phyloP scores from a whole-genome alignment of 805 yeast genomes.

The Wickerhamiella brachini region DNA sequence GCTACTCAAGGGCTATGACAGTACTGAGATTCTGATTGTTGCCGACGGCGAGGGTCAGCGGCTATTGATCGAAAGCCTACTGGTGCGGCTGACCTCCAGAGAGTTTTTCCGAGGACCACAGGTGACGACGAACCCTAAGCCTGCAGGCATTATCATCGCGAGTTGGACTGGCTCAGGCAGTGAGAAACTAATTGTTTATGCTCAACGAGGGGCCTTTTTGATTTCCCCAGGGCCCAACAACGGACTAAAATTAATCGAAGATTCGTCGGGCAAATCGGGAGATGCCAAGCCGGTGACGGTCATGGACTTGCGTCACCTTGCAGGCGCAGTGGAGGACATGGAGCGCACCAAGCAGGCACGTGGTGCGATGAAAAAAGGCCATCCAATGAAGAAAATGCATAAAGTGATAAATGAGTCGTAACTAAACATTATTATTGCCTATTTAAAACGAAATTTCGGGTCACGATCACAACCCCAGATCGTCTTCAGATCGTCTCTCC shows the following conservation, averaged over 20 bases:
- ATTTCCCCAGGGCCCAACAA: not conserved
- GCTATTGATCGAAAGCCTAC: slow-evolving; percentile 28
- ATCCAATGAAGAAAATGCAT: too few relatives aligned
- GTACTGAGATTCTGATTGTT: slow-evolving; percentile 28
- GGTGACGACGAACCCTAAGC: not conserved
- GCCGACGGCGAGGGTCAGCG: slow-evolving; percentile 31
- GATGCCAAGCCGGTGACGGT: not conserved
- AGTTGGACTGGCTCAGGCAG: not conserved
- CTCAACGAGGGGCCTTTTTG: not conserved
- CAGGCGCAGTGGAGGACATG: not conserved
- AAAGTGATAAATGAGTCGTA: too few relatives aligned
- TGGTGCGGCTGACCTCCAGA: not conserved
- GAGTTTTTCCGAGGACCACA: not conserved
- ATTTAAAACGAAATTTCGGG: too few relatives aligned
- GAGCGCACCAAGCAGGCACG: not conserved
- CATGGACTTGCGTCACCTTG: not conserved
- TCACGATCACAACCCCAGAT: not conserved
- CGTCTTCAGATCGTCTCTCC: too few relatives aligned
- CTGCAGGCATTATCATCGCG: not conserved
- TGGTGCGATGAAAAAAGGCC: too few relatives aligned
- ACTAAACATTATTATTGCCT: too few relatives aligned
- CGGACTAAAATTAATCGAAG: too few relatives aligned
- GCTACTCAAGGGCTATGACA: slow-evolving; percentile 32
- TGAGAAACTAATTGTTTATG: not conserved
- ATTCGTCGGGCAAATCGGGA: too few relatives aligned